These are phyloP conservation scores for Delonix regia DNA, from an alignment of 306 rosid species.

Conservation along the genomic window DNA sequence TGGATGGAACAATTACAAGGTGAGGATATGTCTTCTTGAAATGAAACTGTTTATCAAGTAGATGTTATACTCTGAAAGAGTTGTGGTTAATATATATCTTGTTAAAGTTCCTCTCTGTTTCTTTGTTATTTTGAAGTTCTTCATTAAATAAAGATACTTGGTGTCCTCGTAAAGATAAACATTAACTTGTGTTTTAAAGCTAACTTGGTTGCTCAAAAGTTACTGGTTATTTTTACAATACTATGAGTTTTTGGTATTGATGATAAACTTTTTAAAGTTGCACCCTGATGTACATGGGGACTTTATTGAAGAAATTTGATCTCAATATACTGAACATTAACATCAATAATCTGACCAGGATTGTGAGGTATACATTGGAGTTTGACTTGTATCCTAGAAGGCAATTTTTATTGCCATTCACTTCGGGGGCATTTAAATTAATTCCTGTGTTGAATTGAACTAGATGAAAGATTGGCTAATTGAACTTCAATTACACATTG, in stretches of 20 bases:
- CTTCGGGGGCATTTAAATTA: slow-evolving; percentile 5
- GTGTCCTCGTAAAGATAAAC: background rate
- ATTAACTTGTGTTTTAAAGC: slow-evolving; percentile 8
- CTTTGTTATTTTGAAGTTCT: slow-evolving; percentile 17
- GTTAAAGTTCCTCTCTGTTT: slow-evolving; percentile 18
- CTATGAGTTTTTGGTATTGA: slow-evolving; percentile 21
- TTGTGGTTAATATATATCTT: slow-evolving; percentile 2
- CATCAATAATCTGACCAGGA: background rate
- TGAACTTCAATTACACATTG: slow-evolving; percentile 1
- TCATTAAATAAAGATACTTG: background rate
- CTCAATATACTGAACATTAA: background rate
- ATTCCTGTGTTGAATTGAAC: background rate
- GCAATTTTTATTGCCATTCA: background rate
- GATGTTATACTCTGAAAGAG: slow-evolving; percentile 6
- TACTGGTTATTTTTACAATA: background rate
- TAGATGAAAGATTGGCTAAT: slow-evolving; percentile 10
- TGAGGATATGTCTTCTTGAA: slow-evolving; percentile 42
- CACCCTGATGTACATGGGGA: background rate
- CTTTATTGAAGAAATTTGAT: background rate
- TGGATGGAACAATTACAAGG: slow-evolving; percentile 98
- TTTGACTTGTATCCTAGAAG: background rate
- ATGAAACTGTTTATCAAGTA: slow-evolving; percentile 9
- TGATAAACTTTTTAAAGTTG: background rate
- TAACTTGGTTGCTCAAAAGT: background rate
- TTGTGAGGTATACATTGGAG: background rate